Percentiles rank a stretch among this genome's conserved stretches.
Conservation (phyloP, 768 basidiomycete species). For the Dentipellis fragilis region DNA sequence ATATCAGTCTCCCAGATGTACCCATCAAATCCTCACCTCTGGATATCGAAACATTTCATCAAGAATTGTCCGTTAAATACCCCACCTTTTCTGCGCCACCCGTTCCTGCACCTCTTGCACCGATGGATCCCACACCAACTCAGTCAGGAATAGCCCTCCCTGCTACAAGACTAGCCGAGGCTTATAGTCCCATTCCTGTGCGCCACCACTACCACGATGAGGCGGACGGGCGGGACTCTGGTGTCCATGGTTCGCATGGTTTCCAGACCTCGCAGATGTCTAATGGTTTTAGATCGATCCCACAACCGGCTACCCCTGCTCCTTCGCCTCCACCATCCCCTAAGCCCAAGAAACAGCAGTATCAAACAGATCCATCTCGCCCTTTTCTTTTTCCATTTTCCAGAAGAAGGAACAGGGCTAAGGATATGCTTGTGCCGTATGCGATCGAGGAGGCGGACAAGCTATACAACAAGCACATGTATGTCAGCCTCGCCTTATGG, state of each 20-base stretch:
- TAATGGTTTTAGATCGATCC: conserved; percentile 32
- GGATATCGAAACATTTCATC: conserved; percentile 82
- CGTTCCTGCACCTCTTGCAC: conserved; percentile 28
- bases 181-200: conserved; percentile 86
- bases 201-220: conserved; percentile 91
- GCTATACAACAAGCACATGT: conserved; percentile 83
- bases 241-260: conserved; percentile 25
- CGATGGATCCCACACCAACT: conserved; percentile 9
- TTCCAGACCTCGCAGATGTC: conserved; percentile 25
- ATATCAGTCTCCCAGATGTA: conserved; percentile 28
- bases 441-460: conserved; percentile 94
- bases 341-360: conserved; percentile 97
- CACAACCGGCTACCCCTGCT: conserved; percentile 81
- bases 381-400: conserved; percentile 97
- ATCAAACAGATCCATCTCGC: conserved; percentile 89
- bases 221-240: conserved; percentile 36
- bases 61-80: conserved; percentile 91
- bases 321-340: conserved; percentile 77
- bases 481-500: conserved; percentile 76
- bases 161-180: conserved; percentile 71
- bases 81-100: conserved; percentile 73
- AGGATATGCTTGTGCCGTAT: conserved; percentile 75
- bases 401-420: conserved; percentile 43
- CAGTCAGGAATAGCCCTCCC: conserved; percentile 25
- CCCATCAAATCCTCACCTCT: conserved; percentile 84